Conservation (phyloP, 306 rosid species). For the Styphnolobium japonicum region DNA sequence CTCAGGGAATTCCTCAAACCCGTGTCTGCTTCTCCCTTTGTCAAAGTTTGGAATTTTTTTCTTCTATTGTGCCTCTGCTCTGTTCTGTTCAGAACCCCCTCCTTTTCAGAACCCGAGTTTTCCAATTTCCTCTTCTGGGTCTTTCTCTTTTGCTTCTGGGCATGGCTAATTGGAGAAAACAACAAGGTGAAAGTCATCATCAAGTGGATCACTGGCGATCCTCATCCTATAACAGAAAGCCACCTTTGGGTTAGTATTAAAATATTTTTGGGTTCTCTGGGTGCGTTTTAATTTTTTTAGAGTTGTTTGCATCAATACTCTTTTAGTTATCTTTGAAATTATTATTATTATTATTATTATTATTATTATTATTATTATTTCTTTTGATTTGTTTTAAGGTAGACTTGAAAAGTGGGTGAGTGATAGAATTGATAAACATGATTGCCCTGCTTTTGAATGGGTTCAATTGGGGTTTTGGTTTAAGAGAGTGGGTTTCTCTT, state of each 20-base stretch:
- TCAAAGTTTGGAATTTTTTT: background rate
- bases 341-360: background rate
- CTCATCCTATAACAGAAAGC: slow-evolving; percentile 44
- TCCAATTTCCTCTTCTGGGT: slow-evolving; percentile 21
- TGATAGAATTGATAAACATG: slow-evolving; percentile 13
- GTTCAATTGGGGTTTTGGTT: slow-evolving; percentile 18
- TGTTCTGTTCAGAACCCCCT: too few relatives aligned
- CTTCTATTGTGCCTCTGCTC: slow-evolving; percentile 1
- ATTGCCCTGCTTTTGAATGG: background rate
- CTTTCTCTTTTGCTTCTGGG: background rate
- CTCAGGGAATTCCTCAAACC: background rate
- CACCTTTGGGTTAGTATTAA: slow-evolving; percentile 50
- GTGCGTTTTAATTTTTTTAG: background rate
- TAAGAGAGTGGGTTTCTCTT: background rate
- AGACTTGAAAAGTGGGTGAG: background rate
- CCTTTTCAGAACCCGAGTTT: background rate
- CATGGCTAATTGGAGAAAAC: slow-evolving; percentile 70
- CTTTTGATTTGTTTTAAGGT: background rate
- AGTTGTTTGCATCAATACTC: slow-evolving; percentile 24
- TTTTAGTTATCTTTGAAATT: background rate
- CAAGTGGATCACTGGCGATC: slow-evolving; percentile 41
- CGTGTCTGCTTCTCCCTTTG: slow-evolving; percentile 10
- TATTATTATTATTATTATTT: background rate
- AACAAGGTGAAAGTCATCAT: slow-evolving; percentile 38
- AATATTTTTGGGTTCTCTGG: background rate